Evolutionary conservation across 2,329 filamentous ascomycete species (phyloP), one percentile per base, ranked within the genome.

Genomic region (Chaetomiaceae sp.): DNA sequence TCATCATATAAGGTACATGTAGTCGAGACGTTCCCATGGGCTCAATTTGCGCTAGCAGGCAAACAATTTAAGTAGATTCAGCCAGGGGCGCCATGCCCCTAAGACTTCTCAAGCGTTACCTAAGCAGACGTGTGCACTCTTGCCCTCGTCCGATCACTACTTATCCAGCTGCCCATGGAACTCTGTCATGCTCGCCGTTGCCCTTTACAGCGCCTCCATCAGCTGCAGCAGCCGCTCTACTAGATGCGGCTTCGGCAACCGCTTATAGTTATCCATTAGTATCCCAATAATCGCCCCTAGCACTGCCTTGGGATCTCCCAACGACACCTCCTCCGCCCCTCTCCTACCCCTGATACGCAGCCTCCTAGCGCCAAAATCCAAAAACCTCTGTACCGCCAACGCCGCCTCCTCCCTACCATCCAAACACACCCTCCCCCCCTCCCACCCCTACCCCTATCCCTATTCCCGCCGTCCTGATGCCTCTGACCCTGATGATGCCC

Each of bases 81-180:
- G n/a, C n/a, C n/a, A n/a, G n/a, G n/a, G n/a, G n/a, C n/a, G n/a
- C n/a, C n/a, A n/a, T n/a, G n/a, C n/a, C n/a, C n/a, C n/a, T n/a
- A n/a, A n/a, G n/a, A n/a, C n/a, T n/a, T n/a, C n/a, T n/a, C n/a
- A n/a, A n/a, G n/a, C n/a, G n/a, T n/a, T n/a, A n/a, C n/a, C n/a
- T n/a, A n/a, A n/a, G n/a, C n/a, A n/a, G n/a, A n/a, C n/a, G n/a
- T n/a, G n/a, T n/a, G n/a, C n/a, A n/a, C n/a, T n/a, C n/a, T n/a
- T n/a, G n/a, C n/a, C n/a, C n/a, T n/a, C n/a, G 26, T 11, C 29
- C 29, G n/a, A n/a, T 37, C 26, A 35, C 4, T 42, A 22, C 20
- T 20, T 42, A 4, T 12, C 39, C 30, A 42, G 15, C 30, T 42
- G 39, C n/a, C 39, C 30, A 19, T 42, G 39, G 35, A 42, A 42